These are phyloP conservation scores for Colletotrichum tropicale DNA, from an alignment of 2,329 filamentous ascomycete genomes.

Conservation along the genomic window DNA sequence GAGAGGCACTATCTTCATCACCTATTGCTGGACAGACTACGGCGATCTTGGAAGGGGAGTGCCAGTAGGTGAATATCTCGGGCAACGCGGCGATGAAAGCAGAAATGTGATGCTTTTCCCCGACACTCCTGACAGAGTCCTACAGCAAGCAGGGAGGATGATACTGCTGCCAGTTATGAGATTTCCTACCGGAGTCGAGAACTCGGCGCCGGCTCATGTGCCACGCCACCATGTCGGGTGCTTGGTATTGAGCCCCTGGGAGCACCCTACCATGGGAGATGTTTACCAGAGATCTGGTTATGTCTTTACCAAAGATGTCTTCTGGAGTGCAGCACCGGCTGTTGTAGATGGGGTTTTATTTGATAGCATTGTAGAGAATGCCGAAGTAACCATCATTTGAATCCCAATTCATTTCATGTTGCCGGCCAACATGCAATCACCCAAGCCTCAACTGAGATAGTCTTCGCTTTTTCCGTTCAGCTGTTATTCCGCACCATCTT, in stretches of 20 bases:
- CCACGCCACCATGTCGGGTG: background rate
- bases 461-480: background rate
- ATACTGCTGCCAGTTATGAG: background rate
- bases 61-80: background rate
- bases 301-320: background rate
- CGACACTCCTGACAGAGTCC: rapidly evolving
- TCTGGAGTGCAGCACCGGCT: background rate
- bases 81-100: background rate
- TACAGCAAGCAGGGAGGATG: background rate
- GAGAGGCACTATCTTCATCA: background rate
- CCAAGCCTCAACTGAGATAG: rapidly evolving
- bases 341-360: background rate
- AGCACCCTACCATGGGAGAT: background rate
- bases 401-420: rapidly evolving
- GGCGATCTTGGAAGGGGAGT: background rate
- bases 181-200: background rate
- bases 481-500: too few relatives aligned
- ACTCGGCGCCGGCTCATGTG: background rate
- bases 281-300: background rate
- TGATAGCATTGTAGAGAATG: background rate
- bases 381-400: background rate
- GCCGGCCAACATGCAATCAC: background rate
- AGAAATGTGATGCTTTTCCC: background rate
- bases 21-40: background rate
- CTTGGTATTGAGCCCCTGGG: background rate